Conservation (phyloP, 352 stramenopile species). For the Phytophthora tentaculata region DNA sequence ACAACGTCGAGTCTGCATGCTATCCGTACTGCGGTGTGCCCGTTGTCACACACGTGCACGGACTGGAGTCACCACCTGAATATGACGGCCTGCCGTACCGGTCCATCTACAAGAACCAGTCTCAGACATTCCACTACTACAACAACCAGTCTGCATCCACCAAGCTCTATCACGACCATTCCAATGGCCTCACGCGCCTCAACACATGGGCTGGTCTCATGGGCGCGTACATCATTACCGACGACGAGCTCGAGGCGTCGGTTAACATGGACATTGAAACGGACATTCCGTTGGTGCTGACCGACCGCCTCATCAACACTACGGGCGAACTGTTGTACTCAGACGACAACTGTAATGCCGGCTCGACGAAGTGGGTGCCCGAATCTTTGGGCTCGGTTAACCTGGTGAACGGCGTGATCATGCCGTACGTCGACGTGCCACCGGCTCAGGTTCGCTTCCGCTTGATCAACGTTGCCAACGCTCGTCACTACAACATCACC, state of each 20-base stretch:
- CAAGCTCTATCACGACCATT: conserved; percentile 67
- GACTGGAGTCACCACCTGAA: conserved; percentile 48
- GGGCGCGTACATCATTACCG: conserved; percentile 60
- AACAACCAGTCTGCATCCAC: conserved; percentile 70
- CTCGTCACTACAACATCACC: conserved; percentile 80
- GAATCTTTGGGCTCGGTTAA: conserved; percentile 65
- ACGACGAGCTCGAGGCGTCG: conserved; percentile 43
- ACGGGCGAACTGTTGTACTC: conserved; percentile 56
- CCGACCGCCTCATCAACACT: conserved; percentile 48
- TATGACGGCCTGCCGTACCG: conserved; percentile 55
- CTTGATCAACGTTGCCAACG: conserved; percentile 64
- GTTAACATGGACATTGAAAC: conserved; percentile 61
- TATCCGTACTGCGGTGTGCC: conserved; percentile 67
- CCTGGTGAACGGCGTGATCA: conserved; percentile 64
- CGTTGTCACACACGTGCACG: conserved; percentile 61
- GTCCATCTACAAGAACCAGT: conserved; percentile 71
- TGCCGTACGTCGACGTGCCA: conserved; percentile 70
- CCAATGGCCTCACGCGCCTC: conserved; percentile 58
- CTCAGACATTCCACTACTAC: conserved; percentile 46
- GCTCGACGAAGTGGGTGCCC: conserved; percentile 51
- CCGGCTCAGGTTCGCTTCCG: conserved; percentile 74
- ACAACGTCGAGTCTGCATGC: conserved; percentile 43
- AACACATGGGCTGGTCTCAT: conserved; percentile 65
- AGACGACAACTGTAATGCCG: conserved; percentile 51
- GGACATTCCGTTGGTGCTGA: conserved; percentile 57